Base-by-base conservation (phyloP, 352 stramenopile genomes). In the Globisporangium camurandrum region DNA sequence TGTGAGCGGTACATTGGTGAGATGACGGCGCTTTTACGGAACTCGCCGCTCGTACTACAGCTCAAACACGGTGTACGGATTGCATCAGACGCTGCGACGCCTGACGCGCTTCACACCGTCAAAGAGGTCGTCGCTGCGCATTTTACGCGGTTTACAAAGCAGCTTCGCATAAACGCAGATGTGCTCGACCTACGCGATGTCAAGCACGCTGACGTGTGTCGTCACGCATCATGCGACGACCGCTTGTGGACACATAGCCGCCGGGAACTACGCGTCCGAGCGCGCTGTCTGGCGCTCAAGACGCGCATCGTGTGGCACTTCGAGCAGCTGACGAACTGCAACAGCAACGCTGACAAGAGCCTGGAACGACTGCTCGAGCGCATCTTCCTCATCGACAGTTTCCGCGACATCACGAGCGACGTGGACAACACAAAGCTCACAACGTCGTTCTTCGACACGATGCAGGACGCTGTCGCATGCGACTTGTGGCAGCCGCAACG, bases 1-100 rank as follows among this genome's bases (percentile, higher is more conserved):
- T 69, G 53, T 39, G 60, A 72, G 50, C 31, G 33, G 1, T 66
- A 66, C 49, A 44, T 72, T 27, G 42, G 63, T 12, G 66, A 75
- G 40, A 54, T 59, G 16, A 27, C 63, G 23, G 47, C 43, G 10
- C 56, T 72, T 34, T 27, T 72, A 22, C 49, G 54, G 16, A 52
- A 49, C 17, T 22, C 70, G 19, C 56, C 63, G 11, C n/a, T 55
- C 54, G 34, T 55, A 9, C 40, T 57, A 14, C 41, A 57, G 26
- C 59, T 72, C 42, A 58, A 58, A 46, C 40, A 61, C 20, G 20
- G 53, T n/a, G n/a, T n/a, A n/a, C n/a, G n/a, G n/a, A n/a, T n/a
- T n/a, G n/a, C 11, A 40, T 45, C 1, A 36, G 37, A 34, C 3
- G 44, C 38, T 2, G 8, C 23, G 10, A 23, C 39, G 4, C 47